A percentile compares a stretch with the other conserved stretches of the same genome.
Evolutionary conservation across 805 yeast genomes (phyloP).

Genomic region (Zygosaccharomyces gambellarensis): DNA sequence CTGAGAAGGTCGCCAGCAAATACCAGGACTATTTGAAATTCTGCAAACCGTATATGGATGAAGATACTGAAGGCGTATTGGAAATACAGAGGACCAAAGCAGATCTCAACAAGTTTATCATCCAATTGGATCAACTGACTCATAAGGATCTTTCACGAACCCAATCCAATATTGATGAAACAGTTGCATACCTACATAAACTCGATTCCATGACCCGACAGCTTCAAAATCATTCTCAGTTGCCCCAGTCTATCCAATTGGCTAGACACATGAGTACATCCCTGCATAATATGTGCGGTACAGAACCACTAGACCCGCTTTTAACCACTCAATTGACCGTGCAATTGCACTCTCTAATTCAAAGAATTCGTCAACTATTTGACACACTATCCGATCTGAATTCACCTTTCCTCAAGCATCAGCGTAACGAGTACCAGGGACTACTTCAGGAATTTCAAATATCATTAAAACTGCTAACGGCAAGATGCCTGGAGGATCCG

Average conservation of each 20-base stretch:
- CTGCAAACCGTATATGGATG: conserved; percentile 22
- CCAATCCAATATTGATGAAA: conserved; percentile 22
- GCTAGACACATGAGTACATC: conserved; percentile 24
- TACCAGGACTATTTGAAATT: conserved; percentile 27
- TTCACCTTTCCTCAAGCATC: conserved; percentile 28
- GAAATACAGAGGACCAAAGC: conserved; percentile 24
- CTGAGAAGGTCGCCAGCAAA: conserved; percentile 25
- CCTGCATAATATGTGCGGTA: conserved; percentile 27
- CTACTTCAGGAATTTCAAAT: conserved; percentile 29
- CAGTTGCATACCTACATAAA: conserved; percentile 26
- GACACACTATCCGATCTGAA: conserved; percentile 14
- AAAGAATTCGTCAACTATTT: conserved; percentile 11
- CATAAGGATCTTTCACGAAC: conserved; percentile 22
- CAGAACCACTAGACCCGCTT: conserved; percentile 20
- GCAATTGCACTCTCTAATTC: conserved; percentile 13
- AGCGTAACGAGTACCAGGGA: conserved; percentile 31
- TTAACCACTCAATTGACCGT: conserved; percentile 17
- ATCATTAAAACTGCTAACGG: conserved; percentile 27
- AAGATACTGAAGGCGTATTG: conserved; percentile 19
- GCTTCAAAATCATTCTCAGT: conserved; percentile 16
- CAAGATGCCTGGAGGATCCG: conserved; percentile 22
- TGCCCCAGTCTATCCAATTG: conserved; percentile 16
- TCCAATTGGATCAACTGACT: conserved; percentile 19
- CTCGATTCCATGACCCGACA: conserved; percentile 22
- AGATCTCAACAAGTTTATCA: conserved; percentile 23